Percentiles rank a stretch among this genome's conserved stretches.
phyloP scores from a whole-genome alignment of 805 yeast genomes.

The Wickerhamiella musiphila region DNA sequence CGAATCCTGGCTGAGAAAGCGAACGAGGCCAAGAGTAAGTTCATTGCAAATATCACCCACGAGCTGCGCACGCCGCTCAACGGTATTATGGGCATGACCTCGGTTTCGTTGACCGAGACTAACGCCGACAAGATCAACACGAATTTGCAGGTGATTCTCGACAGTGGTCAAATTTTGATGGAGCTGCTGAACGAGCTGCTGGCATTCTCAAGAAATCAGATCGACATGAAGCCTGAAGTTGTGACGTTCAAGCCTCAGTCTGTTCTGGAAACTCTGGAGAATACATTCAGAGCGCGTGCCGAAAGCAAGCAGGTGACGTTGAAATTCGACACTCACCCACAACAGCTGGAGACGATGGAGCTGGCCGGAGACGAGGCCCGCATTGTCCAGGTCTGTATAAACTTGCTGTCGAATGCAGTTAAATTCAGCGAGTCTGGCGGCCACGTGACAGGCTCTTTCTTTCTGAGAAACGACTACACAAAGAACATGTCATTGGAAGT shows the following conservation, averaged over 20 bases:
- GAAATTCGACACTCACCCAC: constrained; percentile 42
- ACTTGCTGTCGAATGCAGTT: constrained; percentile 72
- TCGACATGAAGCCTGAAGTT: constrained; percentile 72
- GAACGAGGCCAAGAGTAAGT: constrained; percentile 84
- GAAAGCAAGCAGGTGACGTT: constrained; percentile 55
- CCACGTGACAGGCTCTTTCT: constrained; percentile 14
- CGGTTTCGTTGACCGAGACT: constrained; percentile 75
- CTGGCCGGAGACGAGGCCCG: constrained; percentile 69
- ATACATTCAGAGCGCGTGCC: constrained; percentile 42
- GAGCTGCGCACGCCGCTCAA: constrained; percentile 89
- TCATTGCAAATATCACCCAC: constrained; percentile 85
- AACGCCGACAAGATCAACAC: constrained; percentile 49
- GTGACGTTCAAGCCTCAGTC: constrained; percentile 60
- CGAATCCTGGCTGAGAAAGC: constrained; percentile 38
- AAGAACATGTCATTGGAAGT: constrained; percentile 4
- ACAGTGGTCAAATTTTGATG: constrained; percentile 74
- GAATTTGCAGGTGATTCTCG: constrained; percentile 61
- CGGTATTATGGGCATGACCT: constrained; percentile 91
- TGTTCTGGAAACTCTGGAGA: constrained; percentile 59
- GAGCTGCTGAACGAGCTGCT: constrained; percentile 80
- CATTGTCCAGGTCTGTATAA: constrained; percentile 78
- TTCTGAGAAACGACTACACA: constrained; percentile 7
- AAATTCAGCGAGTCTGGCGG: constrained; percentile 66
- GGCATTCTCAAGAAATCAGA: constrained; percentile 74
- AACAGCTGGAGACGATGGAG: constrained; percentile 32